Percentiles rank a stretch among this genome's conserved stretches.
phyloP scores from a whole-genome alignment of 169 alveolate genomes.

The Cryptosporidium viatorum region DNA sequence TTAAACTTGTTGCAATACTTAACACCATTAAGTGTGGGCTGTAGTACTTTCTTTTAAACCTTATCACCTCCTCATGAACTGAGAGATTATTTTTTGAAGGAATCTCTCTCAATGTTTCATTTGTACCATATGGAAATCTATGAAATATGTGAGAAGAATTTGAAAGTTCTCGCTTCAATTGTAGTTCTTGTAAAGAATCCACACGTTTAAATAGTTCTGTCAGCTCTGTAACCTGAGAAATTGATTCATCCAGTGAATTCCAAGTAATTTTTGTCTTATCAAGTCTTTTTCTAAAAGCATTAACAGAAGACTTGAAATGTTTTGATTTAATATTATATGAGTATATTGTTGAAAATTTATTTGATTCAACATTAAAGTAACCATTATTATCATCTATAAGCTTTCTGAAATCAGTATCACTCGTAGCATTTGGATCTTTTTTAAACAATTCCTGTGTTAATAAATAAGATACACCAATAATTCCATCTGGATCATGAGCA shows the following conservation, averaged over 20 bases:
- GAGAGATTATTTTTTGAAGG: constrained; percentile 15
- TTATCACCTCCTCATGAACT: constrained; percentile 4
- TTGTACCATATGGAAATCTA: constrained; percentile 54
- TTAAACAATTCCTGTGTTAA: constrained; percentile 30
- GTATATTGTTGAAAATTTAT: constrained; percentile 7
- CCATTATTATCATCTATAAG: constrained; percentile 46
- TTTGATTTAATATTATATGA: constrained; percentile 45
- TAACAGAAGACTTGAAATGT: constrained; percentile 1
- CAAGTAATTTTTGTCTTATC: background rate
- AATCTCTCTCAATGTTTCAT: constrained; percentile 31
- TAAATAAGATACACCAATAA: constrained; percentile 35
- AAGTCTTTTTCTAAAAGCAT: constrained; percentile 13
- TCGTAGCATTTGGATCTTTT: background rate
- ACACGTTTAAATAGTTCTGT: background rate
- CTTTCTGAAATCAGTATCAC: constrained; percentile 11
- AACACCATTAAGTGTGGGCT: constrained; percentile 19
- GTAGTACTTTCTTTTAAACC: background rate
- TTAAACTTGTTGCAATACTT: constrained; percentile 17
- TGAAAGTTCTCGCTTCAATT: constrained; percentile 19
- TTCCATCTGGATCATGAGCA: constrained; percentile 14
- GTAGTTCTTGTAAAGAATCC: constrained; percentile 2
- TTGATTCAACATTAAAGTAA: constrained; percentile 31
- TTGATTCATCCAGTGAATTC: background rate
- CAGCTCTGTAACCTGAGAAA: constrained; percentile 9
- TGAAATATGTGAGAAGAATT: constrained; percentile 23